Evolutionary conservation across 225 moss, liverwort and hornwort species (phyloP).

Genomic region (Physcomitrium patens): DNA sequence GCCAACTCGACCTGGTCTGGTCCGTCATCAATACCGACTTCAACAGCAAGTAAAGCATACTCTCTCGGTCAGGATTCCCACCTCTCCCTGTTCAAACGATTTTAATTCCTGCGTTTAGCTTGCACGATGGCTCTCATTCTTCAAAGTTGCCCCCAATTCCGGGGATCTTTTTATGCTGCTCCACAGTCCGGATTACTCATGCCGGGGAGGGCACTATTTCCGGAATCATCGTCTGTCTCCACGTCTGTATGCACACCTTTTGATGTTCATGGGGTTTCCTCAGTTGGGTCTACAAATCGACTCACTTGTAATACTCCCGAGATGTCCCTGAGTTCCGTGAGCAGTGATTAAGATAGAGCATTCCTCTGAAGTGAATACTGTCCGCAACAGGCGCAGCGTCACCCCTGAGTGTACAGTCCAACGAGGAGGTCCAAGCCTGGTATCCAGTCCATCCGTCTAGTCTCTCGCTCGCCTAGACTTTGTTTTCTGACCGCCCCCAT

Average conservation of each 20-base stretch:
- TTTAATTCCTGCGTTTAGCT: not conserved
- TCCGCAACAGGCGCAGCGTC: not conserved
- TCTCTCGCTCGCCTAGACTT: too few species aligned
- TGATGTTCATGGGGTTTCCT: not conserved
- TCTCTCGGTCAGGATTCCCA: not conserved
- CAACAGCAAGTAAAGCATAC: constrained; percentile 19
- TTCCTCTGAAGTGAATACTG: not conserved
- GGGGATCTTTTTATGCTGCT: constrained; percentile 18
- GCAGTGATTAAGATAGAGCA: constrained; percentile 15
- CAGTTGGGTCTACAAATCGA: not conserved
- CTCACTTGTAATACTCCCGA: too few species aligned
- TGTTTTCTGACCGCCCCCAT: too few species aligned
- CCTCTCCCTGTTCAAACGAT: not conserved
- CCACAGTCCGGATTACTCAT: constrained; percentile 2
- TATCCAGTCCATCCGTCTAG: too few species aligned
- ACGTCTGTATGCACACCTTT: not conserved
- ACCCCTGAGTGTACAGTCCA: not conserved
- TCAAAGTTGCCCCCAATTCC: not conserved
- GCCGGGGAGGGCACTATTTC: constrained; percentile 3
- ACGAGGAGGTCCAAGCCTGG: not conserved
- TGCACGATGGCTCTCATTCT: constrained; percentile 23
- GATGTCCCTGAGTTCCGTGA: constrained; percentile 1
- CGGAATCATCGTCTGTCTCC: not conserved
- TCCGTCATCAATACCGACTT: constrained; percentile 39
- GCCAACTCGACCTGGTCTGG: constrained; percentile 18